Evolutionary conservation across 2,329 filamentous ascomycete genomes (phyloP), one percentile per base, ranked within the genome.

Genomic region (Ceratocystis variospora): DNA sequence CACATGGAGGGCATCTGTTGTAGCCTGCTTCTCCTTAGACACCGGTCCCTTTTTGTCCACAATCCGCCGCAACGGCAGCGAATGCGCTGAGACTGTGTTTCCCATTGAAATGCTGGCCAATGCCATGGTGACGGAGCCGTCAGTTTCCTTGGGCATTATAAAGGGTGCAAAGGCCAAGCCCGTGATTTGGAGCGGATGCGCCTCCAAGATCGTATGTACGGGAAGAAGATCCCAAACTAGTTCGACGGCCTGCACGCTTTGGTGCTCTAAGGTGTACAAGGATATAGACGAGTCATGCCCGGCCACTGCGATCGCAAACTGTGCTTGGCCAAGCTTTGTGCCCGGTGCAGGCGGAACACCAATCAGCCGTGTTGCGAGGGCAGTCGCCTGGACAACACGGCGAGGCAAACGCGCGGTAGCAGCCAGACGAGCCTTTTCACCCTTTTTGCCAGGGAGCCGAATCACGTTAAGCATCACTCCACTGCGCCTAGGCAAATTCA

Each of bases 21-120:
- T 6, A 33, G 17, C 44, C 19, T 62, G 48, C 17, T 66, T 66
- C 0, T 82, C 77, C 15, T 76, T 74, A 0, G 72, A 74, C 66
- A 74, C 76, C 63, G 61, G 45, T 19, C 73, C 73, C 66, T 72
- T 73, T 53, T 74, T 74, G 70, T 78, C 75, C 62, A 76, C 68
- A 50, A 76, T 71, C 68, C 76, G 78, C 69, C 77, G 78, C 61
- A 96, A 81, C 0, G 89, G 86, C 69, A 96, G 85, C 48, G 84
- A 87, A 75, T 96, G 89, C 31, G 96, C 86, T 37, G 88, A 84
- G 50, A 91, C 84, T 0, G 86, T 89, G 73, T 91, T 92, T 68
- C 85, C 87, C 71, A 95, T 85, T 62, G 88, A 90, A 50, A 90
- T 87, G 61, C 88, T 92, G 37, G 89, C 91, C 2, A 96, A 82